Evolutionary conservation across 208 protist species (phyloP).

Genomic region (Wallacemonas rigidus): DNA sequence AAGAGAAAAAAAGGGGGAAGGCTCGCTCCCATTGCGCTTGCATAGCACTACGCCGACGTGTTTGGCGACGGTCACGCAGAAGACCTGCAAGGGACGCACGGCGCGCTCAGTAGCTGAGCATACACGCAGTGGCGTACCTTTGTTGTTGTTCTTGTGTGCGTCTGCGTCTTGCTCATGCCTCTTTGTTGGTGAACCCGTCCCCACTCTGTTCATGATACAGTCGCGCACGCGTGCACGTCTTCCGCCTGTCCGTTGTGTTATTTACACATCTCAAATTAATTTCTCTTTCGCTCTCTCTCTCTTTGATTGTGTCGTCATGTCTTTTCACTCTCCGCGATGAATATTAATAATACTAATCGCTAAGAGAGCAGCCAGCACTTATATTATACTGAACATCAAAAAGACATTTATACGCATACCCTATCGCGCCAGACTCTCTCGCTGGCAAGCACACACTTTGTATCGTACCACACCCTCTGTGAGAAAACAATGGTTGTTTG

Average conservation of each 20-base stretch:
- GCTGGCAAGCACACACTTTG: too few relatives aligned
- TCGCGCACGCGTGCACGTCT: neutral
- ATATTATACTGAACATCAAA: neutral
- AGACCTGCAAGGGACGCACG: too few relatives aligned
- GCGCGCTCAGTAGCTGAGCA: too few relatives aligned
- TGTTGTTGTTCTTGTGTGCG: conserved; percentile 13
- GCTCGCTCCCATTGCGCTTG: too few relatives aligned
- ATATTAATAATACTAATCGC: neutral
- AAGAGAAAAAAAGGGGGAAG: too few relatives aligned
- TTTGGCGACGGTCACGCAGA: too few relatives aligned
- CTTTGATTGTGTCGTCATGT: neutral
- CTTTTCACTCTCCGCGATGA: neutral
- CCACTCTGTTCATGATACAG: neutral
- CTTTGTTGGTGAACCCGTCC: too few relatives aligned
- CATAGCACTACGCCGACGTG: too few relatives aligned
- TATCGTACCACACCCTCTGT: neutral
- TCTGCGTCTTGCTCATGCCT: neutral
- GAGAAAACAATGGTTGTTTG: conserved; percentile 52
- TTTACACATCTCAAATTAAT: too few relatives aligned
- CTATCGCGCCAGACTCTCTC: too few relatives aligned
- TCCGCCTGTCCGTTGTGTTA: neutral
- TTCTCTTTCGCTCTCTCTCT: neutral
- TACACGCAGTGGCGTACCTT: neutral
- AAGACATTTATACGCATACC: neutral
- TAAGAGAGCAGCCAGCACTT: too few relatives aligned